phyloP scores from a whole-genome alignment of 352 stramenopile genomes.

The Phytopythium litorale region DNA sequence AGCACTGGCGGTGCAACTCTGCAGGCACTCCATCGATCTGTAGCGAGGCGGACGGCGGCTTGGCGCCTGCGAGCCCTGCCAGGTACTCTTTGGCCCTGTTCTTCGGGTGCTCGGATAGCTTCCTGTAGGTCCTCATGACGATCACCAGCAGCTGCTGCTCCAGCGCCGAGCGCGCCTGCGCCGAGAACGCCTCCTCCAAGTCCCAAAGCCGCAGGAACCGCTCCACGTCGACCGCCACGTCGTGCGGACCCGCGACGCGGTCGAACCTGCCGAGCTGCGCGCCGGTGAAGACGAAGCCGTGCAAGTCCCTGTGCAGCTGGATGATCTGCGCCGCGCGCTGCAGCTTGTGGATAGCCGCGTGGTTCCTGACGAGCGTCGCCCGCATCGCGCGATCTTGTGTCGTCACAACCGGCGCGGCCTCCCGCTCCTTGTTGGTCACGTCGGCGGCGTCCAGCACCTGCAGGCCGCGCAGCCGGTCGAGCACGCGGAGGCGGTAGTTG shows the following conservation, averaged over 20 bases:
- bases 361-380: conserved; percentile 50
- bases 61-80: conserved; percentile 41
- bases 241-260: conserved; percentile 41
- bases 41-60: conserved; percentile 10
- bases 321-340: conserved; percentile 50
- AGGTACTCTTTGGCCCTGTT: conserved; percentile 65
- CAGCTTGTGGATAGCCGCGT: conserved; percentile 70
- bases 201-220: conserved; percentile 48
- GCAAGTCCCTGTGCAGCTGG: conserved; percentile 53
- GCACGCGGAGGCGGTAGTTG: conserved; percentile 61
- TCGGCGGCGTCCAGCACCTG: conserved; percentile 60
- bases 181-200: conserved; percentile 33
- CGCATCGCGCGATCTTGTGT: conserved; percentile 53
- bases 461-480: conserved; percentile 43
- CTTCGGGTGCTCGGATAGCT: conserved; percentile 56
- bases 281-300: conserved; percentile 34
- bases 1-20: conserved; percentile 30
- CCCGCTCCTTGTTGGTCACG: conserved; percentile 51
- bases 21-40: conserved; percentile 11
- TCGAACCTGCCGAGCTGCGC: conserved; percentile 44
- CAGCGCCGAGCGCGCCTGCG: conserved; percentile 25
- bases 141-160: conserved; percentile 68
- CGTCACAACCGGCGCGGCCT: conserved; percentile 39
- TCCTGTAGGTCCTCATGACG: conserved; percentile 47
- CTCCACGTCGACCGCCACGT: conserved; percentile 32